A percentile compares a stretch with the other conserved stretches of the same genome.
Evolutionary conservation across 176 grass and related monocot genomes (phyloP).

Genomic region (Triticum aestivum): IWGSC_CS_RefSeq_v2.1 NC_057806.1:93913369-93913868

Average conservation of each 20-base stretch:
- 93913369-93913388: neutral
- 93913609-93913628: constrained; percentile 73
- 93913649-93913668: constrained; percentile 79
- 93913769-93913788: constrained; percentile 87
- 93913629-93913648: constrained; percentile 42
- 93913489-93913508: constrained; percentile 49
- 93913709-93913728: constrained; percentile 62
- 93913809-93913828: constrained; percentile 82
- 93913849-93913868: constrained; percentile 73
- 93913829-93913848: constrained; percentile 62
- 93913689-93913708: constrained; percentile 35
- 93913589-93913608: constrained; percentile 58
- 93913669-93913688: constrained; percentile 69
- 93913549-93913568: constrained; percentile 68
- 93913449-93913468: constrained; percentile 42
- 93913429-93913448: constrained; percentile 39
- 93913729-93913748: constrained; percentile 70
- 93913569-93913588: constrained; percentile 67
- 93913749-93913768: constrained; percentile 67
- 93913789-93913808: constrained; percentile 69
- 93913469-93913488: constrained; percentile 23
- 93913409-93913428: constrained; percentile 50
- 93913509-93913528: constrained; percentile 65
- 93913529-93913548: constrained; percentile 65
- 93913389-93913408: constrained; percentile 52